A percentile compares a stretch with the other conserved stretches of the same genome.
phyloP scores from a whole-genome alignment of 208 protist species.

The Jaenimonas drosophilae region DNA sequence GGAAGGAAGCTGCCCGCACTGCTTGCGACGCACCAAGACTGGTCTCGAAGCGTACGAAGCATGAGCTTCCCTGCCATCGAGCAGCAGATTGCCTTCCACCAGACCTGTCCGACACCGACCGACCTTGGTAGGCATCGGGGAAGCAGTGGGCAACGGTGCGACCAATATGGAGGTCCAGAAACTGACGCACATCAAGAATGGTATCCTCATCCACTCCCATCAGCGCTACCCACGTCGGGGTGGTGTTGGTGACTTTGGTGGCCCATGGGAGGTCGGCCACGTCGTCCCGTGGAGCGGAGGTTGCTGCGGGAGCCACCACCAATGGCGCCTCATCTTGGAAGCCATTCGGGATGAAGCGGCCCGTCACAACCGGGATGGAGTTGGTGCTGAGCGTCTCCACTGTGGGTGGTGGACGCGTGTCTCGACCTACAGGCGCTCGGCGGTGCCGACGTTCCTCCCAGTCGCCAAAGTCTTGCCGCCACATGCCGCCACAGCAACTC shows the following conservation, averaged over 20 bases:
- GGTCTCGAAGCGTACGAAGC: conserved; percentile 58
- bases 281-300: background rate
- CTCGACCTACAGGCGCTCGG: conserved; percentile 1
- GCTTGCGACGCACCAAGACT: conserved; percentile 31
- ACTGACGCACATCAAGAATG: conserved; percentile 59
- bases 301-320: background rate
- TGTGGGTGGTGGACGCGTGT: background rate
- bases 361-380: conserved; percentile 1
- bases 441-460: conserved; percentile 61
- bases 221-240: conserved; percentile 37
- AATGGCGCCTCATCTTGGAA: conserved; percentile 6
- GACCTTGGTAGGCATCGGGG: conserved; percentile 2
- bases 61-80: background rate
- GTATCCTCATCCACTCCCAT: conserved; percentile 18
- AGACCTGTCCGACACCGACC: no score
- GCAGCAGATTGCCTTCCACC: no score
- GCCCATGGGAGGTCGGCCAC: background rate
- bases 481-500: conserved; percentile 16
- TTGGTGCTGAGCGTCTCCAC: background rate
- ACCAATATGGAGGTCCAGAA: conserved; percentile 59
- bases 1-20: conserved; percentile 18
- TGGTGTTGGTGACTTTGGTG: no score
- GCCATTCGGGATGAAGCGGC: conserved; percentile 17
- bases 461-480: conserved; percentile 46
- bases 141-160: conserved; percentile 43